phyloP scores from a whole-genome alignment of 2,329 filamentous ascomycete species.

The Ophiostoma ulmi region DNA sequence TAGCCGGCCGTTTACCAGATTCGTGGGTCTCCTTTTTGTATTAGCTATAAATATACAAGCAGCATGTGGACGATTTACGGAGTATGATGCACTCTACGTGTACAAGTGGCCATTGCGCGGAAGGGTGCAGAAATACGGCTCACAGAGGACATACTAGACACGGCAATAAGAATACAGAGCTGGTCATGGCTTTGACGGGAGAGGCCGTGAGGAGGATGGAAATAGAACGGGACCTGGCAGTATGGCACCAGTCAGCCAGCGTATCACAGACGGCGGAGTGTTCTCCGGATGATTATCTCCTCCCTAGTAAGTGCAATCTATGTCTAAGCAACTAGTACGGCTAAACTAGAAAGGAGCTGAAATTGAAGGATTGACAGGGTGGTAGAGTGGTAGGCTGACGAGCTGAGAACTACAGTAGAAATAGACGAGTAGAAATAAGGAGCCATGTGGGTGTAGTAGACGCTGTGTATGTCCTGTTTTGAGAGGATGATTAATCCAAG shows the following conservation, averaged over 20 bases:
- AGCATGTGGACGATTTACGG: not conserved
- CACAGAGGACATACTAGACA: not conserved
- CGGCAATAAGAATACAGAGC: not conserved
- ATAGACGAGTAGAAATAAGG: not conserved
- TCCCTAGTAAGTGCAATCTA: not conserved
- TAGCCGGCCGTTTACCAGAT: slow-evolving; percentile 6
- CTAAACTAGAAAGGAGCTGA: not conserved
- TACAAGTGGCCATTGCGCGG: not conserved
- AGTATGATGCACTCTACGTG: not conserved
- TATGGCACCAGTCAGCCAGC: not conserved
- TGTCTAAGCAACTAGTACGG: not conserved
- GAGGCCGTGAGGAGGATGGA: slow-evolving; percentile 1
- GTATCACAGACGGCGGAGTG: not conserved
- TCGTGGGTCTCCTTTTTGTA: not conserved
- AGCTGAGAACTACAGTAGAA: not conserved
- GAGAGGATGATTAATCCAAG: not conserved
- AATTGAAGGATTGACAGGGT: not conserved
- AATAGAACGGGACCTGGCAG: slow-evolving; percentile 6
- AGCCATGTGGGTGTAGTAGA: not conserved
- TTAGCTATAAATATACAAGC: not conserved
- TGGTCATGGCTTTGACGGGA: not conserved
- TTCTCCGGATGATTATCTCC: not conserved
- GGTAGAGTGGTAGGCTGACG: not conserved
- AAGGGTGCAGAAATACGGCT: not conserved
- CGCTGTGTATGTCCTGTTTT: not conserved